A percentile compares a stretch with the other conserved stretches of the same genome.
Evolutionary conservation across 192 early-diverging fungal genomes (phyloP).

Genomic region (Backusella tuberculispora): DNA sequence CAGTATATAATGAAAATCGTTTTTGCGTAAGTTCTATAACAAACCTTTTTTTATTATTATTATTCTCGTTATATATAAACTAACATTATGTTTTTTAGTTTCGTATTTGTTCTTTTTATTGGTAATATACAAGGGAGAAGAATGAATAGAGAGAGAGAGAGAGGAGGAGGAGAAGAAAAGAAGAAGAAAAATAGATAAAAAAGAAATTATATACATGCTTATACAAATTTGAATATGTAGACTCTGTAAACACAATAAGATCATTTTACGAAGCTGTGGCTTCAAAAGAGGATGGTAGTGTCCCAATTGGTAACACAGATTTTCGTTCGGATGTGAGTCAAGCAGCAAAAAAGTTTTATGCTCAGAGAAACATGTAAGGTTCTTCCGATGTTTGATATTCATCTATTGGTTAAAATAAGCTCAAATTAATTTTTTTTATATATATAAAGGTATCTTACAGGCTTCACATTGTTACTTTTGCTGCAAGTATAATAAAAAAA

Average conservation of each 20-base stretch:
- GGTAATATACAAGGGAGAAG: constrained; percentile 37
- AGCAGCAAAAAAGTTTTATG: constrained; percentile 57
- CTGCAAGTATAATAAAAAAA: constrained; percentile 36
- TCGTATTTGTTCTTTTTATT: constrained; percentile 56
- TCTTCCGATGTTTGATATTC: neutral
- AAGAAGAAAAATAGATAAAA: too few relatives aligned
- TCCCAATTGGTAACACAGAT: constrained; percentile 28
- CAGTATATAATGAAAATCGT: constrained; percentile 53
- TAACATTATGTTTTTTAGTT: constrained; percentile 33
- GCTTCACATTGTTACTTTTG: constrained; percentile 57
- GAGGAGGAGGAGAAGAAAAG: too few relatives aligned
- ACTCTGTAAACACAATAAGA: constrained; percentile 51
- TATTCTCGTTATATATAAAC: neutral
- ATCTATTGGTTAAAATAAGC: neutral
- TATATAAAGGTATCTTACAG: constrained; percentile 56
- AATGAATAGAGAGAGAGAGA: neutral
- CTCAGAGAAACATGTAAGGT: constrained; percentile 60
- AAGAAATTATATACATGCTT: neutral
- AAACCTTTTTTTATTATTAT: neutral
- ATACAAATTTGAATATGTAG: constrained; percentile 36
- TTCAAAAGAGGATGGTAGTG: constrained; percentile 17
- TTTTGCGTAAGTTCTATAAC: constrained; percentile 47
- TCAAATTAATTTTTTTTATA: neutral
- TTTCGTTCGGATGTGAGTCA: constrained; percentile 40
- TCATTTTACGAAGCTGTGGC: constrained; percentile 31